Evolutionary conservation across 148 eudicot species (phyloP).

Genomic region (Fagopyrum homotropicum): DNA sequence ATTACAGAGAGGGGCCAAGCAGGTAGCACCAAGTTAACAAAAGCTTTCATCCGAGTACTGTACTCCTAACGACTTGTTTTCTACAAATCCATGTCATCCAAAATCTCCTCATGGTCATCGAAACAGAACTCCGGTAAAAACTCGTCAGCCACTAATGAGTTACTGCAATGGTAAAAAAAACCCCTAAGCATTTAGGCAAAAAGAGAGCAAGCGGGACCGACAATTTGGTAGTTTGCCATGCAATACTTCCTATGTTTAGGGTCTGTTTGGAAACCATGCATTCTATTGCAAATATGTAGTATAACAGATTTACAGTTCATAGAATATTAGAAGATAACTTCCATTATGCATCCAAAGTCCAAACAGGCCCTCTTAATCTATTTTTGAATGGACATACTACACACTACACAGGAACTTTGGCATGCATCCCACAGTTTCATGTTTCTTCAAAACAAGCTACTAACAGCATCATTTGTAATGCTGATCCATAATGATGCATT

Average conservation of each 20-base stretch:
- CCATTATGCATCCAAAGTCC: too few species aligned
- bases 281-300: too few species aligned
- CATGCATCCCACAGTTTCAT: too few species aligned
- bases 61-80: background rate
- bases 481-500: background rate
- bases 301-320: too few species aligned
- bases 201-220: background rate
- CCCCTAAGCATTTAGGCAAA: background rate
- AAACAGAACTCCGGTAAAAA: constrained; percentile 32
- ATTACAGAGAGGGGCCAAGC: background rate
- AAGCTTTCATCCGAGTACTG: constrained; percentile 1
- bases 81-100: constrained; percentile 85
- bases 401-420: too few species aligned
- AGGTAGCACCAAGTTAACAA: background rate
- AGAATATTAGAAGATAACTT: too few species aligned
- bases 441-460: too few species aligned
- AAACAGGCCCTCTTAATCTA: too few species aligned
- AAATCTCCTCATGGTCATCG: constrained; percentile 76
- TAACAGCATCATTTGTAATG: background rate
- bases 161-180: constrained; percentile 43
- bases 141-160: constrained; percentile 61
- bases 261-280: background rate
- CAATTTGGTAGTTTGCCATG: background rate
- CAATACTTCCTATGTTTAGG: background rate
- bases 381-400: too few species aligned